phyloP scores from a whole-genome alignment of 208 protist species.

The Dictyostelium gargantuum region DNA sequence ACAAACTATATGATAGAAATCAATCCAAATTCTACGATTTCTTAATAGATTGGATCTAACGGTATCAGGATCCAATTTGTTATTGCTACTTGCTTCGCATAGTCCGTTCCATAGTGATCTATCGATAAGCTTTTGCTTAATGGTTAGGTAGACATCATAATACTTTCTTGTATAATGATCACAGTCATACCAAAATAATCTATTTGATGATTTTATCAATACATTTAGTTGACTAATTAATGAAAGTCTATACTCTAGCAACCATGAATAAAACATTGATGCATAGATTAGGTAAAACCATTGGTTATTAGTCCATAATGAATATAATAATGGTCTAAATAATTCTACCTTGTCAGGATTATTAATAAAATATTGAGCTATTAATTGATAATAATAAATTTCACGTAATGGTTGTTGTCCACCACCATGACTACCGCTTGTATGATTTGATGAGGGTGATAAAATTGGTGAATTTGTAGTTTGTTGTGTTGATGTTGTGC shows the following conservation, averaged over 20 bases:
- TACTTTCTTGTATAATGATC: conserved; percentile 8
- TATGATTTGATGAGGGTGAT: not conserved
- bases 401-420: not conserved
- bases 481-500: not conserved
- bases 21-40: conserved; percentile 43
- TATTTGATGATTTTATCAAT: conserved; percentile 48
- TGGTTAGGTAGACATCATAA: not conserved
- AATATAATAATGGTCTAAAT: conserved; percentile 25
- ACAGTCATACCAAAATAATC: conserved; percentile 55
- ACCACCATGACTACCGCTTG: not conserved
- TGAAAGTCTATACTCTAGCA: conserved; percentile 45
- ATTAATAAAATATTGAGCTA: conserved; percentile 31
- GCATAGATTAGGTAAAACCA: conserved; percentile 52
- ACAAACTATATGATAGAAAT: conserved; percentile 48
- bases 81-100: not conserved
- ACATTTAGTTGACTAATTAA: conserved; percentile 56
- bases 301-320: conserved; percentile 45
- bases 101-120: conserved; percentile 16
- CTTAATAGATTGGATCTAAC: not conserved
- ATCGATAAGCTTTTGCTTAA: conserved; percentile 27
- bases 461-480: not conserved
- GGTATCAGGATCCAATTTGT: not conserved
- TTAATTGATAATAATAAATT: conserved; percentile 58
- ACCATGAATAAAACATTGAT: conserved; percentile 33
- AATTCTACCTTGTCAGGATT: conserved; percentile 25